phyloP scores from a whole-genome alignment of 768 basidiomycete species.

The Tylopilus sp. region DNA sequence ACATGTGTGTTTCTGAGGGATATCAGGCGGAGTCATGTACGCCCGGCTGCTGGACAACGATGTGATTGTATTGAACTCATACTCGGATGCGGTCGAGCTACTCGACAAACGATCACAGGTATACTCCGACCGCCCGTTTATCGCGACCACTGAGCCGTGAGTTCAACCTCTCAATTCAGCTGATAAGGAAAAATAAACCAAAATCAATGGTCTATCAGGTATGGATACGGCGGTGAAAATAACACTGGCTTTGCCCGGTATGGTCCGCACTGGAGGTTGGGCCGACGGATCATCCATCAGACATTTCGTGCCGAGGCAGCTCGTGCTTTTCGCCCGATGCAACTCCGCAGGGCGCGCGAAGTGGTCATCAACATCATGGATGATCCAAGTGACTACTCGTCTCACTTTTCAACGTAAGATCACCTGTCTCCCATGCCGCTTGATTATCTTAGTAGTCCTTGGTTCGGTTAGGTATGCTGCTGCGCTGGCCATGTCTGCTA shows the following conservation, averaged over 20 bases:
- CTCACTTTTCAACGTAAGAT: slow-evolving; percentile 2
- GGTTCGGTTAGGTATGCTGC: slow-evolving; percentile 25
- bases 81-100: not conserved
- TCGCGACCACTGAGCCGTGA: not conserved
- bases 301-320: not conserved
- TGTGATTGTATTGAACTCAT: not conserved
- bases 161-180: too few species aligned
- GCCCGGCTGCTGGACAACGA: slow-evolving; percentile 2
- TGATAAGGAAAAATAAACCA: too few species aligned
- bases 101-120: not conserved
- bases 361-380: not conserved
- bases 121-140: not conserved
- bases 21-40: slow-evolving; percentile 3
- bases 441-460: not conserved
- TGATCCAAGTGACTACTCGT: not conserved
- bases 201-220: not conserved
- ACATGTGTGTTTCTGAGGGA: not conserved
- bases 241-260: not conserved
- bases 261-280: not conserved
- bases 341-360: not conserved
- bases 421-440: not conserved
- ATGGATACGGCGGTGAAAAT: not conserved
- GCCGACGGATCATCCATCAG: not conserved
- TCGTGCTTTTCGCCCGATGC: not conserved
- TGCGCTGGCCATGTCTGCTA: slow-evolving; percentile 22